These are phyloP conservation scores for Cercospora sp. DNA, from an alignment of 2,329 filamentous ascomycete genomes.

Conservation along the genomic window DNA sequence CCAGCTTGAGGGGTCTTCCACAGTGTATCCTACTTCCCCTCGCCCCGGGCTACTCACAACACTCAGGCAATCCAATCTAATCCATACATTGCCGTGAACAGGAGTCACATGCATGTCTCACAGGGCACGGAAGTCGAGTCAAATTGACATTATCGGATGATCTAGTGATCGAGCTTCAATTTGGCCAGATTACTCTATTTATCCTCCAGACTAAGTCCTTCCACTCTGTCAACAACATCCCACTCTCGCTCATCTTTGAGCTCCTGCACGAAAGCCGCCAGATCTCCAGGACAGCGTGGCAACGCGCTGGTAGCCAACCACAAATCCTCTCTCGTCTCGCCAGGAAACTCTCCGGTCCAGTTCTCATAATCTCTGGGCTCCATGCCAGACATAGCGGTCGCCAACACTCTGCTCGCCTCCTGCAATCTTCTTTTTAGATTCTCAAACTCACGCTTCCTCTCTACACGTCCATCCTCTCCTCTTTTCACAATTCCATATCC, in stretches of 20 bases:
- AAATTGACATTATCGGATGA: not conserved
- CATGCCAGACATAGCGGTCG: constrained; percentile 15
- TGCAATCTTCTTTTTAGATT: constrained; percentile 18
- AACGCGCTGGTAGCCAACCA: constrained; percentile 15
- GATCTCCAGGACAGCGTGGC: constrained; percentile 14
- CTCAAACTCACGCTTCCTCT: constrained; percentile 19
- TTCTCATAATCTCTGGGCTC: constrained; percentile 22
- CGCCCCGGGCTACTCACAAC: not conserved
- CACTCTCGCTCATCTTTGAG: not conserved
- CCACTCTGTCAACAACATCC: constrained; percentile 1
- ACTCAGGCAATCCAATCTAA: not conserved
- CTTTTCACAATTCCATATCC: constrained; percentile 22
- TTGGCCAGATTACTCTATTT: not conserved
- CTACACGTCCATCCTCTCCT: constrained; percentile 13
- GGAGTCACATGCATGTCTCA: not conserved
- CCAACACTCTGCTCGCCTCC: constrained; percentile 3
- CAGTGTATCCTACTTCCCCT: not conserved
- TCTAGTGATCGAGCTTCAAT: not conserved
- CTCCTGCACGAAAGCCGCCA: not conserved
- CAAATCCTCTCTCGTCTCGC: not conserved
- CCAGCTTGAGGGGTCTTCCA: not conserved
- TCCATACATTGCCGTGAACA: not conserved
- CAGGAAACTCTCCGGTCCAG: constrained; percentile 26
- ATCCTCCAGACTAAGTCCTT: not conserved
- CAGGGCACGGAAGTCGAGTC: not conserved